Conservation (phyloP, 768 basidiomycete genomes). For the Mycena olivaceomarginata region DNA sequence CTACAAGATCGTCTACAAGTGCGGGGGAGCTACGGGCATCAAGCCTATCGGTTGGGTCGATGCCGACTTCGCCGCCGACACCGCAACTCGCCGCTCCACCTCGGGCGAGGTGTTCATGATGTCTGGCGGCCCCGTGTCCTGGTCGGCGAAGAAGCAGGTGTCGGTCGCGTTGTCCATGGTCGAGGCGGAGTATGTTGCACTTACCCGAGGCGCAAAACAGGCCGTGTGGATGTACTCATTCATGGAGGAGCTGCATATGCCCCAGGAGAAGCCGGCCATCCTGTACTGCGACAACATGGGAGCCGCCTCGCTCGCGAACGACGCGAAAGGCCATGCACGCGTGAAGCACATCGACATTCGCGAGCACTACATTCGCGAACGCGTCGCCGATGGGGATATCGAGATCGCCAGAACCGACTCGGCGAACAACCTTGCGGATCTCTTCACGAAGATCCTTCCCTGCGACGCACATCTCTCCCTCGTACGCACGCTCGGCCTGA, state of each 20-base stretch:
- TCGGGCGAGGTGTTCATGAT: conserved; percentile 54
- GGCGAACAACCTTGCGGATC: conserved; percentile 48
- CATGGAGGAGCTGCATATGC: conserved; percentile 45
- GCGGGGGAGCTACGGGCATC: neutral
- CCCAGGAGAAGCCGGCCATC: conserved; percentile 36
- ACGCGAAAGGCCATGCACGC: conserved; percentile 17
- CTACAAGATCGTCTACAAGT: neutral
- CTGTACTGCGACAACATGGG: conserved; percentile 54
- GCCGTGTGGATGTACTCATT: neutral
- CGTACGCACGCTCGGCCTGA: no score
- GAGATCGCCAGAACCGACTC: conserved; percentile 39
- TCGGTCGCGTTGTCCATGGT: conserved; percentile 51
- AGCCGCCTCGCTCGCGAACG: conserved; percentile 32
- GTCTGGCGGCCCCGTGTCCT: conserved; percentile 12
- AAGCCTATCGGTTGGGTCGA: neutral
- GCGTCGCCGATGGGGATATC: conserved; percentile 2
- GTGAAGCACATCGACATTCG: conserved; percentile 30
- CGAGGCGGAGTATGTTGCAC: conserved; percentile 37
- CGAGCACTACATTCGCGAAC: conserved; percentile 33
- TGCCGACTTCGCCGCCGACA: conserved; percentile 1
- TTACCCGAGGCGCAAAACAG: neutral
- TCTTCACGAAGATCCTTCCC: conserved; percentile 52
- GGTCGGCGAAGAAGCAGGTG: conserved; percentile 47
- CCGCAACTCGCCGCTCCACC: conserved; percentile 45
- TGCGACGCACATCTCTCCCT: neutral